These are phyloP conservation scores for Xerocomus brunneocitrinus DNA, from an alignment of 768 basidiomycete species.

Conservation along the genomic window DNA sequence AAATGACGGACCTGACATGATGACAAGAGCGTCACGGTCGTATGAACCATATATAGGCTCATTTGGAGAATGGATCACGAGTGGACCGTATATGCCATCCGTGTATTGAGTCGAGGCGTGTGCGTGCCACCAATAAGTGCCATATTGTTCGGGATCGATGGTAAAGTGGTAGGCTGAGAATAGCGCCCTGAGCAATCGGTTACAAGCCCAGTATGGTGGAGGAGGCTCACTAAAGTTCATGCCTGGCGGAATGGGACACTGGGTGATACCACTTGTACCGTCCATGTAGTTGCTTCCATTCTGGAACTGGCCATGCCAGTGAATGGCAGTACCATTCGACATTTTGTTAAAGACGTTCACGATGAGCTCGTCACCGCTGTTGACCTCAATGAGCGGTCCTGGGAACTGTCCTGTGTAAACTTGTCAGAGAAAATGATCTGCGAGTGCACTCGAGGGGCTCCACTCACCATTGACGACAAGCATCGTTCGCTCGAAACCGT, in stretches of 20 bases:
- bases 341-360: slow-evolving; percentile 34
- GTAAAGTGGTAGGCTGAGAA: slow-evolving; percentile 36
- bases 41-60: slow-evolving; percentile 32
- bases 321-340: slow-evolving; percentile 30
- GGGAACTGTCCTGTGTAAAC: slow-evolving; percentile 29
- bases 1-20: slow-evolving; percentile 30
- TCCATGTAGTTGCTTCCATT: slow-evolving; percentile 48
- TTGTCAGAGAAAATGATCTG: background rate
- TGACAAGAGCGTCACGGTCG: slow-evolving; percentile 38
- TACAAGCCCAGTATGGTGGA: background rate
- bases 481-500: slow-evolving; percentile 40
- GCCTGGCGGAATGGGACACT: slow-evolving; percentile 53
- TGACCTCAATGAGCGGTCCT: slow-evolving; percentile 32
- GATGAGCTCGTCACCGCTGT: slow-evolving; percentile 32
- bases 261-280: slow-evolving; percentile 42
- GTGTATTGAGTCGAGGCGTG: slow-evolving; percentile 39
- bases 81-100: slow-evolving; percentile 46
- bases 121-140: slow-evolving; percentile 50
- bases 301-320: slow-evolving; percentile 37
- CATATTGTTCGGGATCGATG: slow-evolving; percentile 37
- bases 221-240: slow-evolving; percentile 33
- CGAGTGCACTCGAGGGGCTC: background rate
- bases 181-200: background rate
- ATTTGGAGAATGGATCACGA: slow-evolving; percentile 41
- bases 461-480: slow-evolving; percentile 44